Evolutionary conservation across 768 basidiomycete genomes (phyloP).

Genomic region (Phanerochaete sordida): DNA sequence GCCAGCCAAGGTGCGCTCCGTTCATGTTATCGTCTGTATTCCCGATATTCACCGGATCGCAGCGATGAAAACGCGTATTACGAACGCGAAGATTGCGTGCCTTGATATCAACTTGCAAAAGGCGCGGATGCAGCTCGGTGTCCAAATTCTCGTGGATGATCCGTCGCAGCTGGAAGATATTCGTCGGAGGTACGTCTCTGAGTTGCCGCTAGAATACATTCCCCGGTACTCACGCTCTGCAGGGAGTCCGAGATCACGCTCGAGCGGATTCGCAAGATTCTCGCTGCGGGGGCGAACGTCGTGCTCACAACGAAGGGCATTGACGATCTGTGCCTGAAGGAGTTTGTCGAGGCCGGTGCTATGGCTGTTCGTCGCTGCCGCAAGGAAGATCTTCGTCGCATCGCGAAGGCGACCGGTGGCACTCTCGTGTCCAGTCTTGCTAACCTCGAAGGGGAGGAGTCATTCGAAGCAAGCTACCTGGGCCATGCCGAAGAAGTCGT

Average conservation of each 20-base stretch:
- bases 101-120: conserved; percentile 98
- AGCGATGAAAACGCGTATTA: conserved; percentile 98
- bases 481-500: conserved; percentile 95
- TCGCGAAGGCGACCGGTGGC: conserved; percentile 96
- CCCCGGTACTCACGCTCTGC: background rate
- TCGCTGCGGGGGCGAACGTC: conserved; percentile 95
- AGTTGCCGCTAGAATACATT: background rate
- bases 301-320: conserved; percentile 98
- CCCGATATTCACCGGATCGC: conserved; percentile 2
- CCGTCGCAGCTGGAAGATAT: conserved; percentile 96
- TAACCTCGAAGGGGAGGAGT: conserved; percentile 97
- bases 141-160: conserved; percentile 96
- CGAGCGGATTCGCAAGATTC: conserved; percentile 93
- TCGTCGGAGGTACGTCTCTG: conserved; percentile 67
- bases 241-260: conserved; percentile 96
- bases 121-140: conserved; percentile 94
- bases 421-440: conserved; percentile 90
- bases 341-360: conserved; percentile 97
- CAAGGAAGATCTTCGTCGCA: conserved; percentile 96
- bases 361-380: conserved; percentile 98
- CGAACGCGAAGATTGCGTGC: conserved; percentile 95
- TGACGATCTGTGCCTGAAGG: conserved; percentile 96
- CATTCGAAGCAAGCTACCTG: conserved; percentile 87
- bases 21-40: background rate
- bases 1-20: conserved; percentile 85